Conservation (phyloP, 1,284 basidiomycete species). For the Erythrobasidium hasegawianum region DNA sequence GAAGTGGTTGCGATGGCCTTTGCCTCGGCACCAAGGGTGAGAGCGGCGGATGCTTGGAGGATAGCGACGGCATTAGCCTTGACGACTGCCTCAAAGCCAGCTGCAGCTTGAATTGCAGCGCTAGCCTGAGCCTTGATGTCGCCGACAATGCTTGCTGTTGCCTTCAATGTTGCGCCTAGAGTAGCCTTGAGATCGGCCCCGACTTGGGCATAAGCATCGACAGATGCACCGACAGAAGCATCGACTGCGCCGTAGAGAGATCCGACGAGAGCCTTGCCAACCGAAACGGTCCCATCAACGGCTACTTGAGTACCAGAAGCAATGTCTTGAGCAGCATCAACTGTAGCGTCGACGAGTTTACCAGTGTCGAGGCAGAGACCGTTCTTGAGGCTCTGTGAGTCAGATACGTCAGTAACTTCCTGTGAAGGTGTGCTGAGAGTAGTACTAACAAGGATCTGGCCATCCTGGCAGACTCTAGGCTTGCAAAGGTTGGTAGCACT, state of each 20-base stretch:
- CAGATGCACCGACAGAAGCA: too few relatives aligned
- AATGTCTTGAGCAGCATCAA: not conserved
- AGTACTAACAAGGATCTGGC: constrained; percentile 10
- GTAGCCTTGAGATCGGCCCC: not conserved
- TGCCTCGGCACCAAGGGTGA: too few relatives aligned
- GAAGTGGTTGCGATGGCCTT: too few relatives aligned
- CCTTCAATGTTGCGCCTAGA: not conserved
- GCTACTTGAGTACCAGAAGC: not conserved
- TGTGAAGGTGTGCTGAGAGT: not conserved
- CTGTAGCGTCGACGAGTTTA: not conserved
- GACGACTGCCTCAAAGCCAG: not conserved
- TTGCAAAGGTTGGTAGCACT: constrained; percentile 15
- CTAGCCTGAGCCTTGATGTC: not conserved
- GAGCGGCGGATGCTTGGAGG: too few relatives aligned
- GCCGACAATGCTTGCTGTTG: not conserved
- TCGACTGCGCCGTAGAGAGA: not conserved
- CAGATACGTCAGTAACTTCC: not conserved
- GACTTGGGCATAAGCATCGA: not conserved
- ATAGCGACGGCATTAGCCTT: too few relatives aligned
- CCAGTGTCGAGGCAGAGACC: constrained; percentile 18
- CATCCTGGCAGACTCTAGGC: constrained; percentile 11
- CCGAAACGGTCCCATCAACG: not conserved
- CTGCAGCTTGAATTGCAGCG: not conserved
- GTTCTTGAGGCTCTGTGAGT: constrained; percentile 13
- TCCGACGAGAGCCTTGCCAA: not conserved